Percentiles rank a stretch among this genome's conserved stretches.
These are phyloP conservation scores for Schizonepeta tenuifolia DNA, from an alignment of 257 asterid genomes.

Conservation along the genomic window DNA sequence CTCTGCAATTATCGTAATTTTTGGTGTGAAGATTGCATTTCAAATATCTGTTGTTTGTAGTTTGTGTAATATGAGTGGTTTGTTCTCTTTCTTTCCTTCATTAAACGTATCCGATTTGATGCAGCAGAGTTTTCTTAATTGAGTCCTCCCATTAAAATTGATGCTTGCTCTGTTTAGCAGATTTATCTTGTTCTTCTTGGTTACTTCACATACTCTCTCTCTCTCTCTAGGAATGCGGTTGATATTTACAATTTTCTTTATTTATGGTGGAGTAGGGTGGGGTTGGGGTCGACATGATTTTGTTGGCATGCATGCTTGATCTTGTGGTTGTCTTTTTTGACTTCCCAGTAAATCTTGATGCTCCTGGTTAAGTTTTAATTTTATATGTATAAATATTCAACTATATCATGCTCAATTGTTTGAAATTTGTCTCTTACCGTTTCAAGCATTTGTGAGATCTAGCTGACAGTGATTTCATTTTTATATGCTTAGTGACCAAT, in stretches of 20 bases:
- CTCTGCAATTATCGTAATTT: slow-evolving; percentile 15
- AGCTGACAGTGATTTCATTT: slow-evolving; percentile 9
- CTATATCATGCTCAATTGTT: slow-evolving; percentile 16
- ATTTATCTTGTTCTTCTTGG: slow-evolving; percentile 1
- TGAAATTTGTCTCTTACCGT: slow-evolving; percentile 14
- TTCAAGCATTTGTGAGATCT: slow-evolving; percentile 16
- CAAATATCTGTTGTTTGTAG: neutral
- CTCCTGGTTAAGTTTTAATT: slow-evolving; percentile 20
- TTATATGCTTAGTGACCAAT: neutral
- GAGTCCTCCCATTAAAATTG: slow-evolving; percentile 20
- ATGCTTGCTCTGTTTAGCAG: slow-evolving; percentile 1
- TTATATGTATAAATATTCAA: neutral
- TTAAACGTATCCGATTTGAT: neutral
- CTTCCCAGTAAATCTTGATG: slow-evolving; percentile 41
- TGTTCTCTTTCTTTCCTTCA: neutral
- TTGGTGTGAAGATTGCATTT: neutral
- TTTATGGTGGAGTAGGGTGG: slow-evolving; percentile 20
- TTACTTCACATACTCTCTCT: slow-evolving; percentile 2
- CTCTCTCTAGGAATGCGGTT: neutral
- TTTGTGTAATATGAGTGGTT: neutral
- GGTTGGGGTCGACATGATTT: neutral
- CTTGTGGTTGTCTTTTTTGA: slow-evolving; percentile 32
- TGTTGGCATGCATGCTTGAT: slow-evolving; percentile 32
- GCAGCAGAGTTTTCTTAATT: neutral
- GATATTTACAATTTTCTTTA: neutral